Percentiles rank a stretch among this genome's conserved stretches.
phyloP scores from a whole-genome alignment of 805 yeast genomes.

The Diddensiella transvaalensis region DNA sequence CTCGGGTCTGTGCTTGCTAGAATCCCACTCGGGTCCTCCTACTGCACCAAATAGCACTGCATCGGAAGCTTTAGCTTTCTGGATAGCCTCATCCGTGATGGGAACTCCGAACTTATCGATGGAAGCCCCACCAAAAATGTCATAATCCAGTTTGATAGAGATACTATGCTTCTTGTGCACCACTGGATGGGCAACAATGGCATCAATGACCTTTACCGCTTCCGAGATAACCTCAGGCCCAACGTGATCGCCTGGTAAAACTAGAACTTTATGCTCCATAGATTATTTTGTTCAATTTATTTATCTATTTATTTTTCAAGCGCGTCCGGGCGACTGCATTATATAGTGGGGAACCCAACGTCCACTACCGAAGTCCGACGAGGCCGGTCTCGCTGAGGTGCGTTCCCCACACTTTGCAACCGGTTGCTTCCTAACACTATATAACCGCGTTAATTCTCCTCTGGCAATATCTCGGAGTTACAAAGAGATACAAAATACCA shows the following conservation, averaged over 20 bases:
- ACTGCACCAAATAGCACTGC: conserved; percentile 95
- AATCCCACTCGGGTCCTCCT: conserved; percentile 98
- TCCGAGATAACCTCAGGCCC: conserved; percentile 83
- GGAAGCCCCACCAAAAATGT: conserved; percentile 95
- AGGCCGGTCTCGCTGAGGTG: not conserved
- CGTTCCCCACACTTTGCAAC: conserved; percentile 4
- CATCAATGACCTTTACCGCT: conserved; percentile 78
- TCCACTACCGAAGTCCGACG: conserved; percentile 1
- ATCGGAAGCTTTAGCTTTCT: conserved; percentile 75
- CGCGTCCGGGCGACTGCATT: too few species aligned
- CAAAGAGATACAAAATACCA: too few species aligned
- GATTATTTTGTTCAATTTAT: too few species aligned
- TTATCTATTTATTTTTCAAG: too few species aligned
- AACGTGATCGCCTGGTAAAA: conserved; percentile 90
- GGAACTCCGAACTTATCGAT: conserved; percentile 94
- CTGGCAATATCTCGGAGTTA: not conserved
- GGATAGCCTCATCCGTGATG: conserved; percentile 74
- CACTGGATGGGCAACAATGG: conserved; percentile 49
- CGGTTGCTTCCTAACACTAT: too few species aligned
- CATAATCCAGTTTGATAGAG: conserved; percentile 62
- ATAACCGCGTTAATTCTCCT: too few species aligned
- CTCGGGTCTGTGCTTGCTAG: conserved; percentile 89
- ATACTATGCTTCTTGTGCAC: not conserved
- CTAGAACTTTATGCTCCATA: conserved; percentile 44
- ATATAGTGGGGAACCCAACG: not conserved